Evolutionary conservation across 108 stramenopile species (phyloP).

Genomic region (Poteriospumella lacustris): DNA sequence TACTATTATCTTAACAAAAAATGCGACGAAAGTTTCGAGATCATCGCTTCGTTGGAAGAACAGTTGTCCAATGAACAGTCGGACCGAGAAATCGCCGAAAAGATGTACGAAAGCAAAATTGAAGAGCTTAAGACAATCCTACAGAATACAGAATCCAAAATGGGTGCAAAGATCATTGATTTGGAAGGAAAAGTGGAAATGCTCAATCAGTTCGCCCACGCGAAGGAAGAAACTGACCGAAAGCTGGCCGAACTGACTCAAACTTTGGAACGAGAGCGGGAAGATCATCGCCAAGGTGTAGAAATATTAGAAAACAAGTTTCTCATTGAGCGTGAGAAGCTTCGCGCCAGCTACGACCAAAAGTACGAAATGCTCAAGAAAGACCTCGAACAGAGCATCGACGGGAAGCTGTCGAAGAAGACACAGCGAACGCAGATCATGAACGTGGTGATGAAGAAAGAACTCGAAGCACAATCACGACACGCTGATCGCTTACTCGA

Average conservation of each 20-base stretch:
- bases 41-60: constrained; percentile 42
- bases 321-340: constrained; percentile 39
- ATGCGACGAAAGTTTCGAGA: constrained; percentile 52
- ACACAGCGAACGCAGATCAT: constrained; percentile 35
- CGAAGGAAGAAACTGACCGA: constrained; percentile 37
- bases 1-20: constrained; percentile 56
- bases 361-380: constrained; percentile 43
- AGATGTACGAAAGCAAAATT: constrained; percentile 37
- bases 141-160: constrained; percentile 27
- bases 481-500: constrained; percentile 40
- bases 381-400: constrained; percentile 30
- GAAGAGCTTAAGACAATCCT: constrained; percentile 35
- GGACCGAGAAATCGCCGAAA: constrained; percentile 45
- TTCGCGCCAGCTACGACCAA: constrained; percentile 29
- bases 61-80: constrained; percentile 40
- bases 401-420: constrained; percentile 44
- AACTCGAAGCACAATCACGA: constrained; percentile 39
- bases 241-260: constrained; percentile 27
- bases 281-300: background rate
- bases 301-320: constrained; percentile 29
- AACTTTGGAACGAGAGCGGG: constrained; percentile 30
- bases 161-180: constrained; percentile 34
- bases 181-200: constrained; percentile 43
- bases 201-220: constrained; percentile 35
- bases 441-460: constrained; percentile 39